These are phyloP conservation scores for Conticribra weissflogii DNA, from an alignment of 108 stramenopile species.

Conservation along the genomic window DNA sequence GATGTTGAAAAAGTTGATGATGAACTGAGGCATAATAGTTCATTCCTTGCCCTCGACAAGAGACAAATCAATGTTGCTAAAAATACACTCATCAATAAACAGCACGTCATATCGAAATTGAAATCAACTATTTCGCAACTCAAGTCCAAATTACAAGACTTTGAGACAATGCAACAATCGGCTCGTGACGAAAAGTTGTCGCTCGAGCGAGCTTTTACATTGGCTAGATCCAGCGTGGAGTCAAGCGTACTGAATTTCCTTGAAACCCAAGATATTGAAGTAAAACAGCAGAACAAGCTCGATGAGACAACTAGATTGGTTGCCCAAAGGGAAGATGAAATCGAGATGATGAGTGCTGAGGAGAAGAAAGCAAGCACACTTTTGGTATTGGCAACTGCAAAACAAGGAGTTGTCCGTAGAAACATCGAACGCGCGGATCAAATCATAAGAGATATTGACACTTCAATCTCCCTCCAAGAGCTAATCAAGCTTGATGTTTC, in stretches of 20 bases:
- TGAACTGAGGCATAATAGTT: background rate
- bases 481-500: slow-evolving; percentile 15
- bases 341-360: background rate
- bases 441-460: slow-evolving; percentile 10
- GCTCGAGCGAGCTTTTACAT: background rate
- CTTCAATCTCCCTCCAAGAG: slow-evolving; percentile 13
- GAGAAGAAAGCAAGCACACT: slow-evolving; percentile 9
- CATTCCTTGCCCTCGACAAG: slow-evolving; percentile 7
- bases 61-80: slow-evolving; percentile 8
- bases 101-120: background rate
- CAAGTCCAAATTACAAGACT: background rate
- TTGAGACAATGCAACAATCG: background rate
- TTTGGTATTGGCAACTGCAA: background rate
- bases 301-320: background rate
- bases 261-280: slow-evolving; percentile 6
- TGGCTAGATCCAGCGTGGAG: slow-evolving; percentile 1
- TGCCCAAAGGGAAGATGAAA: slow-evolving; percentile 4
- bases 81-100: slow-evolving; percentile 7
- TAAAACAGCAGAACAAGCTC: background rate
- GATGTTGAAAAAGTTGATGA: background rate
- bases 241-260: background rate
- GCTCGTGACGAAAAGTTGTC: background rate
- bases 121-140: background rate
- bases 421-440: slow-evolving; percentile 15
- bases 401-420: background rate